phyloP scores from a whole-genome alignment of 345 rosid genomes.

The Punica granatum region DNA sequence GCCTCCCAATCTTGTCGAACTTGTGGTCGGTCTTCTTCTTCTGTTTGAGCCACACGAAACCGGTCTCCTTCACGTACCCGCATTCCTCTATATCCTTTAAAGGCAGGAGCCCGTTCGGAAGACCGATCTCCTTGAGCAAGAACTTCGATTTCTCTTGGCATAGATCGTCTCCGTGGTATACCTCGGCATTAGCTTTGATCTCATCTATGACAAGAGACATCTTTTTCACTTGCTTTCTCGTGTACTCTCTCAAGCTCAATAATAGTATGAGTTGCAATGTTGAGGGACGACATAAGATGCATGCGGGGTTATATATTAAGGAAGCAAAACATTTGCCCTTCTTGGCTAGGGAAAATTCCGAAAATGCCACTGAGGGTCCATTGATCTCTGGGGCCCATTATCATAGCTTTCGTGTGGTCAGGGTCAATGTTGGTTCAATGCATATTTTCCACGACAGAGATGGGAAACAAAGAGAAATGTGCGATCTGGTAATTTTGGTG shows the following conservation, averaged over 20 bases:
- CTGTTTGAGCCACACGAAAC: constrained; percentile 54
- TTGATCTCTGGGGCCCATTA: neutral
- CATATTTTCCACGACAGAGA: no score
- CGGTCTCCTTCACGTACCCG: constrained; percentile 39
- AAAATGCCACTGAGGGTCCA: neutral
- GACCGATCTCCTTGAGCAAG: constrained; percentile 39
- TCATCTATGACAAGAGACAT: constrained; percentile 4
- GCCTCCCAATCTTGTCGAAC: constrained; percentile 42
- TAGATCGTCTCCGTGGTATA: constrained; percentile 3
- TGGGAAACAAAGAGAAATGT: neutral
- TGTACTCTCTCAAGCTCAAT: neutral
- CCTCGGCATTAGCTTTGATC: constrained; percentile 7
- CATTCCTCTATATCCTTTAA: constrained; percentile 42
- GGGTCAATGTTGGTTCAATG: neutral
- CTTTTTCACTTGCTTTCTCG: neutral
- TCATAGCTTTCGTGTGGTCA: neutral
- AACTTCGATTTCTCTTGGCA: constrained; percentile 10
- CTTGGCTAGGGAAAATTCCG: neutral
- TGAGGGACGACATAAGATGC: neutral
- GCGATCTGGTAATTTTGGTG: no score
- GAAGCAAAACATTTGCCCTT: neutral
- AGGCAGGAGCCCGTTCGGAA: constrained; percentile 51
- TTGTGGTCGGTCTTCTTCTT: constrained; percentile 42
- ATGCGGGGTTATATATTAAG: neutral
- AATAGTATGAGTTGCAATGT: neutral